Conservation (phyloP, 164 flowering plant species). For the Paratinospora sagittata region DNA sequence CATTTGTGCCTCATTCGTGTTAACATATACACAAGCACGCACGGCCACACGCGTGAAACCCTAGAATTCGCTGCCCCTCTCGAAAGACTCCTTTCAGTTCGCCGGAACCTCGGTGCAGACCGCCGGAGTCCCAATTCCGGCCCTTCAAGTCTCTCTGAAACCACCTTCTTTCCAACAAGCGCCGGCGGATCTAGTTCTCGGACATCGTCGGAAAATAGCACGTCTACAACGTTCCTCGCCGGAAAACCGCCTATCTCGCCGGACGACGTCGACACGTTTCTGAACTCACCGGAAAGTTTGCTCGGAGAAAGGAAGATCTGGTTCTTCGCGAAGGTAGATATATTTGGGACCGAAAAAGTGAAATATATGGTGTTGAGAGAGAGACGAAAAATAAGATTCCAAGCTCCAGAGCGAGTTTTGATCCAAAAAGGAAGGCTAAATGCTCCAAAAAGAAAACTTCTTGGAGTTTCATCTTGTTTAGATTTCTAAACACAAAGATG, state of each 20-base stretch:
- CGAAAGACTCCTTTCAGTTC: slow-evolving; percentile 1
- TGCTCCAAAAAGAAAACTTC: too few relatives aligned
- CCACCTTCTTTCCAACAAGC: neutral
- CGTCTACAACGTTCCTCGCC: neutral
- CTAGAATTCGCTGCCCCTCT: slow-evolving; percentile 11
- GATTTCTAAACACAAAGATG: neutral
- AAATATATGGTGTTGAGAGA: neutral
- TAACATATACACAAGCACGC: slow-evolving; percentile 26
- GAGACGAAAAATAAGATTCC: neutral
- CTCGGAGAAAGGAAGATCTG: slow-evolving; percentile 2
- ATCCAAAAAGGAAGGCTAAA: too few relatives aligned
- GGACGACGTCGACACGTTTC: neutral
- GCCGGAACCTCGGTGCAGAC: slow-evolving; percentile 17
- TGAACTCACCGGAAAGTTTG: neutral
- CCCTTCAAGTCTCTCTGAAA: neutral
- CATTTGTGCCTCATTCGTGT: slow-evolving; percentile 24
- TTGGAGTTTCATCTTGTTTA: neutral
- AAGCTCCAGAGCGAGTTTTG: neutral
- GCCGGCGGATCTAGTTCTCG: neutral
- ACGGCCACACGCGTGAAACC: slow-evolving; percentile 35
- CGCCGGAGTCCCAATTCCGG: slow-evolving; percentile 5
- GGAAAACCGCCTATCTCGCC: neutral
- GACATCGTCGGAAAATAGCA: neutral
- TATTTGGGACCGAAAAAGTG: neutral
- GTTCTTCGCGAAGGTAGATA: neutral